Evolutionary conservation across 495 filamentous ascomycete genomes (phyloP).

Genomic region (Tuber aestivum): DNA sequence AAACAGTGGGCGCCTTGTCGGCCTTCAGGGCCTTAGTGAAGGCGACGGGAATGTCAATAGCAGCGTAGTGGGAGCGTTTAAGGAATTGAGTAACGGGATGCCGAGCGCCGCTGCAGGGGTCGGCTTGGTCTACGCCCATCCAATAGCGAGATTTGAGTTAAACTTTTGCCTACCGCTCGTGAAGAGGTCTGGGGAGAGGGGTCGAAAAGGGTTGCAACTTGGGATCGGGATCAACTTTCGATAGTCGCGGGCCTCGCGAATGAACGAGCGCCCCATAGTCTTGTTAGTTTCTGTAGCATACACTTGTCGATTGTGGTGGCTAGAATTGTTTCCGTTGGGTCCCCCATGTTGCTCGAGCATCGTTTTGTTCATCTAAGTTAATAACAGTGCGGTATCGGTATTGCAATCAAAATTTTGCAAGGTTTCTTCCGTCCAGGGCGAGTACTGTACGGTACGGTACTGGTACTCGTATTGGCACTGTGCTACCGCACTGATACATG

Average conservation of each 20-base stretch:
- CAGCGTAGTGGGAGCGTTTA: constrained; percentile 50
- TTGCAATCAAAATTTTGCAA: neutral
- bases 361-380: neutral
- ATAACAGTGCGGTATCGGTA: neutral
- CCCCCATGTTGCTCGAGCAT: neutral
- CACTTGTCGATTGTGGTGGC: neutral
- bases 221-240: constrained; percentile 92
- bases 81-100: constrained; percentile 63
- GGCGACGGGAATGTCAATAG: constrained; percentile 49
- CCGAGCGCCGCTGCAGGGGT: constrained; percentile 83
- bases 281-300: neutral
- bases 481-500: neutral
- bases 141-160: constrained; percentile 83
- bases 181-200: constrained; percentile 71
- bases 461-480: neutral
- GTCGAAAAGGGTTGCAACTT: constrained; percentile 82
- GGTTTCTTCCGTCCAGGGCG: neutral
- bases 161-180: constrained; percentile 89
- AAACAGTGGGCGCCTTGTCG: constrained; percentile 80
- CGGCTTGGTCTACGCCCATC: constrained; percentile 89
- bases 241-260: constrained; percentile 45
- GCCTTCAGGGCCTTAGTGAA: constrained; percentile 53
- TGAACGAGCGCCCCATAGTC: neutral
- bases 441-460: no score
- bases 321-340: neutral